Conservation (phyloP, 2,329 filamentous ascomycete species). For the Sclerotinia spermophila region DNA sequence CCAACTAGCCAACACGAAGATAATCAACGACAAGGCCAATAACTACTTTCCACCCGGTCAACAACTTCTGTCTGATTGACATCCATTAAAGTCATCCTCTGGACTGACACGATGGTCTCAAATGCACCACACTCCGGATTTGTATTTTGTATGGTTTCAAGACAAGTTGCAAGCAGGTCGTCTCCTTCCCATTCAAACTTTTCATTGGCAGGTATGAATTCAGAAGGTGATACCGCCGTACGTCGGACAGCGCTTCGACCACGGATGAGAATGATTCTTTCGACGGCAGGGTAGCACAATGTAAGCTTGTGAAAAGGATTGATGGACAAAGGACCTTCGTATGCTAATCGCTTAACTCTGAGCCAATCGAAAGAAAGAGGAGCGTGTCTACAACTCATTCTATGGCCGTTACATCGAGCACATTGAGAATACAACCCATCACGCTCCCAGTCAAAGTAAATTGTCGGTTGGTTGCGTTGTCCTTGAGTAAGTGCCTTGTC, state of each 20-base stretch:
- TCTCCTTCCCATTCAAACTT: conserved; percentile 5
- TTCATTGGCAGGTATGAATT: neutral
- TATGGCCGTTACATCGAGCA: neutral
- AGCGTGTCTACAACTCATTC: conserved; percentile 2
- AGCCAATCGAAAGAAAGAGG: neutral
- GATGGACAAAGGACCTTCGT: neutral
- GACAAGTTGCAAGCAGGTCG: neutral
- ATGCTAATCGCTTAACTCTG: neutral
- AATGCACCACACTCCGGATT: neutral
- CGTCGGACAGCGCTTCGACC: neutral
- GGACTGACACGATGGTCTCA: neutral
- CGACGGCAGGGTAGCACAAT: neutral
- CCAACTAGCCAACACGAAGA: neutral
- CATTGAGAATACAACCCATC: conserved; percentile 6
- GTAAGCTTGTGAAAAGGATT: conserved; percentile 4
- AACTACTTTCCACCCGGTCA: neutral
- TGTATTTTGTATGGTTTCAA: neutral
- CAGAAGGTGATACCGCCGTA: neutral
- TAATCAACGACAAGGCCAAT: neutral
- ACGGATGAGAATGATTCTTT: neutral
- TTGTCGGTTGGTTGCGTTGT: neutral
- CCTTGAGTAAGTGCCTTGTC: neutral
- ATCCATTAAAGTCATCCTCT: neutral
- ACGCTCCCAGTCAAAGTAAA: conserved; percentile 4
- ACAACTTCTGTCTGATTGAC: neutral